These are phyloP conservation scores for Francoa sonchifolia DNA, from an alignment of 441 rosid species.

Conservation along the genomic window DNA sequence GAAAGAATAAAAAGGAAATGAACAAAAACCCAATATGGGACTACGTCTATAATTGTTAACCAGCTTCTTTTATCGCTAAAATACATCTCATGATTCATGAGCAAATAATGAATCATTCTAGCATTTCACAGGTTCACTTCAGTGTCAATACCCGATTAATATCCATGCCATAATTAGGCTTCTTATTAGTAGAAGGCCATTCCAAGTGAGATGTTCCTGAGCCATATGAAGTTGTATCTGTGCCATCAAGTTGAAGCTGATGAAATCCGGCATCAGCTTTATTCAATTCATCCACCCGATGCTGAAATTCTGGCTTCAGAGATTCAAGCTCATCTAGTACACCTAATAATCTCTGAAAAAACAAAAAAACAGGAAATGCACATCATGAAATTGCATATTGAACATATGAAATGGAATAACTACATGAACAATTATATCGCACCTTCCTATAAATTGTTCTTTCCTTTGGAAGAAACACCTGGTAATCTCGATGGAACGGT, in stretches of 20 bases:
- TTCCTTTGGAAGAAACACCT: conserved; percentile 35
- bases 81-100: no score
- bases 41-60: no score
- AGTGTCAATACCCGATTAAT: conserved; percentile 27
- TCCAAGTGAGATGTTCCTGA: conserved; percentile 30
- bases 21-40: no score
- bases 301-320: conserved; percentile 61
- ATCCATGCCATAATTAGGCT: conserved; percentile 24
- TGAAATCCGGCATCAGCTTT: conserved; percentile 19
- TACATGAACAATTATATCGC: conserved; percentile 13
- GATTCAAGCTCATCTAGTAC: conserved; percentile 74
- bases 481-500: conserved; percentile 81
- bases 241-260: conserved; percentile 26
- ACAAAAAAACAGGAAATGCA: conserved; percentile 7
- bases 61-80: no score
- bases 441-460: conserved; percentile 59
- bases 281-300: conserved; percentile 39
- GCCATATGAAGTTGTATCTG: conserved; percentile 16
- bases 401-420: background rate
- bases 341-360: conserved; percentile 43
- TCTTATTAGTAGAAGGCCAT: conserved; percentile 26
- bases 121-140: background rate
- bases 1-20: no score
- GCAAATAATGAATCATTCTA: background rate
- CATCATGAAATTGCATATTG: background rate